Percentiles rank a stretch among this genome's conserved stretches.
Conservation (phyloP, 345 rosid genomes). For the Ricinus communis region DNA sequence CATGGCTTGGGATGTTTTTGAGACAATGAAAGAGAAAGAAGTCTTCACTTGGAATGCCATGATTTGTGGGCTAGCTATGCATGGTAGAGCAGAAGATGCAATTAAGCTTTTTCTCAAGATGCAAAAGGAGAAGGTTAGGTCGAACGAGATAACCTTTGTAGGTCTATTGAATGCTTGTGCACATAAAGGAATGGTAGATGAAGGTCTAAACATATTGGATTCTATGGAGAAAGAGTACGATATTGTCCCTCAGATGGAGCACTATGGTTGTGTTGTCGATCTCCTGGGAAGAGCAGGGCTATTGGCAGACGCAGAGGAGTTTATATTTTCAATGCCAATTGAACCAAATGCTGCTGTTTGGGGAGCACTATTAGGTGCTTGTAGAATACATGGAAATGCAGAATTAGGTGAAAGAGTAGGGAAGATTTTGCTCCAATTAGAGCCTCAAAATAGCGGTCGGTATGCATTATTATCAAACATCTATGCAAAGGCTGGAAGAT, state of each 20-base stretch:
- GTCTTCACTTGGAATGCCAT: conserved; percentile 51
- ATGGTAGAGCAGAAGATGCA: conserved; percentile 47
- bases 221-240: conserved; percentile 33
- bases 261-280: conserved; percentile 49
- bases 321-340: conserved; percentile 37
- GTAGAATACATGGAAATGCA: conserved; percentile 39
- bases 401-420: conserved; percentile 44
- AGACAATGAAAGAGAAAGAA: conserved; percentile 32
- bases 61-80: conserved; percentile 45
- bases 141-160: conserved; percentile 41
- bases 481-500: conserved; percentile 45
- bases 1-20: conserved; percentile 48
- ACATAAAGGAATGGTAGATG: conserved; percentile 37
- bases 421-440: conserved; percentile 37
- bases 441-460: conserved; percentile 46
- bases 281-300: conserved; percentile 42
- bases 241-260: conserved; percentile 41
- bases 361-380: conserved; percentile 49
- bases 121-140: conserved; percentile 32
- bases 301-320: conserved; percentile 40
- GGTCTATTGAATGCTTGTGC: conserved; percentile 45
- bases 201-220: conserved; percentile 29
- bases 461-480: conserved; percentile 45
- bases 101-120: conserved; percentile 37
- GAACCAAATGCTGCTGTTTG: conserved; percentile 44